Evolutionary conservation across 148 eudicot genomes (phyloP).

Genomic region (Pouteria glomerata): DNA sequence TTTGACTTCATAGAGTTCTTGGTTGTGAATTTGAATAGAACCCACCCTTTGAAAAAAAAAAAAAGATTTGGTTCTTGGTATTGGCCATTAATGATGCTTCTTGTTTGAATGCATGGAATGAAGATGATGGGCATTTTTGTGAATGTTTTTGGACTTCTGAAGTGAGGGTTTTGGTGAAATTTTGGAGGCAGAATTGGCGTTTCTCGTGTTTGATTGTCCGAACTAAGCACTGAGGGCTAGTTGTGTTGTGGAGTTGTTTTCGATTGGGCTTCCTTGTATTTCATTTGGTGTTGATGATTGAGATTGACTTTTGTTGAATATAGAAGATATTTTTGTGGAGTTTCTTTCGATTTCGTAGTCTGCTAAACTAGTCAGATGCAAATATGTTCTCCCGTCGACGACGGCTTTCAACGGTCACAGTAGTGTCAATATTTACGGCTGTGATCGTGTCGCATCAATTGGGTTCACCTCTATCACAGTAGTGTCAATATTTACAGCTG

Average conservation of each 20-base stretch:
- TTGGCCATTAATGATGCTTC: not conserved
- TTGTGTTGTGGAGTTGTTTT: constrained; percentile 8
- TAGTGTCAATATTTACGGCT: too few species aligned
- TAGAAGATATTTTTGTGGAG: too few species aligned
- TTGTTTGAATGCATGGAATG: constrained; percentile 5
- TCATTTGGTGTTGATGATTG: not conserved
- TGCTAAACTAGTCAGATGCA: not conserved
- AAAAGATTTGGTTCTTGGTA: constrained; percentile 10
- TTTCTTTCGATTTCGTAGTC: not conserved
- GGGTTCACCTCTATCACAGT: too few species aligned
- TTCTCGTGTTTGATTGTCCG: not conserved
- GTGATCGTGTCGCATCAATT: too few species aligned
- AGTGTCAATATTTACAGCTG: too few species aligned
- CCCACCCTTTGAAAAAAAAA: not conserved
- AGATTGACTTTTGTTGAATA: too few species aligned
- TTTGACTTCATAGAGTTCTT: constrained; percentile 23
- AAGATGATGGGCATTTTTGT: not conserved
- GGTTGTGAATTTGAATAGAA: constrained; percentile 14
- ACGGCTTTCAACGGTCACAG: too few species aligned
- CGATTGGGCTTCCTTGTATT: not conserved
- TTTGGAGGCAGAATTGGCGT: not conserved
- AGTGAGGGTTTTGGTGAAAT: not conserved
- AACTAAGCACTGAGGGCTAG: not conserved
- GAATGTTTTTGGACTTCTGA: constrained; percentile 10
- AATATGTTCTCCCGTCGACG: too few species aligned